Conservation (phyloP, 2,329 filamentous ascomycete species). For the Sordariomycetes sp. region DNA sequence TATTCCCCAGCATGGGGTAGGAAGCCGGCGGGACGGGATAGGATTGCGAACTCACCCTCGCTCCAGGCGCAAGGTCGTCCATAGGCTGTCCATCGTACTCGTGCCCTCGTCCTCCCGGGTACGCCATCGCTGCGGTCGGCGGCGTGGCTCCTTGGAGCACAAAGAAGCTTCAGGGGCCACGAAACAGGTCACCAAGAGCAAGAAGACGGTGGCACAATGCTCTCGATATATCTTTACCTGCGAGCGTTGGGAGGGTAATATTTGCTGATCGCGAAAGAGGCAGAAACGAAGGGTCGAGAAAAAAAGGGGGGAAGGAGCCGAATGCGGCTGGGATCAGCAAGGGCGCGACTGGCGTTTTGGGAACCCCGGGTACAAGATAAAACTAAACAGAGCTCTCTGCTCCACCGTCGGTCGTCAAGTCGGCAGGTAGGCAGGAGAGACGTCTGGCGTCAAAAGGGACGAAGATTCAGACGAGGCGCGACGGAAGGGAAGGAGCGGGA, state of each 20-base stretch:
- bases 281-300: not conserved
- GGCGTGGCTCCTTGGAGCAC: not conserved
- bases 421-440: not conserved
- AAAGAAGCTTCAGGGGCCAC: not conserved
- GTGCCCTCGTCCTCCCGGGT: slow-evolving; percentile 5
- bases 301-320: not conserved
- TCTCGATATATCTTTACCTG: not conserved
- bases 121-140: slow-evolving; percentile 4
- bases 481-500: not conserved
- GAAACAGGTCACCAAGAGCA: not conserved
- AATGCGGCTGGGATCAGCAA: not conserved
- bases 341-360: not conserved
- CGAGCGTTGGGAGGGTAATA: not conserved
- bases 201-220: not conserved
- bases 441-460: not conserved
- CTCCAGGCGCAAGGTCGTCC: slow-evolving; percentile 53
- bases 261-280: not conserved
- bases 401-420: slow-evolving; percentile 1
- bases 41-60: slow-evolving; percentile 39
- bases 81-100: slow-evolving; percentile 53
- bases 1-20: not conserved
- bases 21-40: slow-evolving; percentile 3
- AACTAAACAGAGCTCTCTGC: not conserved
- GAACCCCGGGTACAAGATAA: not conserved
- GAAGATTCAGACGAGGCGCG: not conserved